Conservation (phyloP, 495 filamentous ascomycete species). For the Pyrenula massariospora region DNA sequence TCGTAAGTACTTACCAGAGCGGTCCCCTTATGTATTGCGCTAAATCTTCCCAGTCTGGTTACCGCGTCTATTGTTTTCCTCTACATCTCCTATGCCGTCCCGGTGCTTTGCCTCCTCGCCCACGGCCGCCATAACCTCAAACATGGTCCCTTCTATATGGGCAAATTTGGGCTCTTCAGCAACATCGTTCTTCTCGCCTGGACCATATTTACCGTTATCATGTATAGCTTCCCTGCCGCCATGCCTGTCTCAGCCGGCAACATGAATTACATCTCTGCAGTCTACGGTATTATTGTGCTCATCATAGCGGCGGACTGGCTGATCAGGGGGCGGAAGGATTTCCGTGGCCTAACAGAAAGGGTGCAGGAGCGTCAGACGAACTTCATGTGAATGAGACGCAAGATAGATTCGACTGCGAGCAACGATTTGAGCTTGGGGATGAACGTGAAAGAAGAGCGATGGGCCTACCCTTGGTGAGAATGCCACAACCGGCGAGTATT, state of each 20-base stretch:
- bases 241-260: conserved; percentile 27
- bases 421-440: too few species aligned
- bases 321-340: conserved; percentile 25
- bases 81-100: conserved; percentile 41
- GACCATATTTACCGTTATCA: conserved; percentile 39
- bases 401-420: too few species aligned
- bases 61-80: conserved; percentile 38
- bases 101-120: conserved; percentile 33
- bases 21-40: neutral
- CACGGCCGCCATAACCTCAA: conserved; percentile 37
- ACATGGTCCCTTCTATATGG: conserved; percentile 41
- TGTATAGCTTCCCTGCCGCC: conserved; percentile 39
- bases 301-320: conserved; percentile 35
- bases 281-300: conserved; percentile 33
- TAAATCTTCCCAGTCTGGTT: conserved; percentile 25
- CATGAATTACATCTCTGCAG: conserved; percentile 47
- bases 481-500: too few species aligned
- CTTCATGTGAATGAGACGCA: too few species aligned
- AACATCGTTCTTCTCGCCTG: conserved; percentile 37
- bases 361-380: too few species aligned
- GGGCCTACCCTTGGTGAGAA: too few species aligned
- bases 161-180: conserved; percentile 23
- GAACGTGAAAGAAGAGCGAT: too few species aligned
- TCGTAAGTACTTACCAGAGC: conserved; percentile 19
- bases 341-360: conserved; percentile 21